phyloP scores from a whole-genome alignment of 805 yeast species.

The Debaryomyces prosopidis region DNA sequence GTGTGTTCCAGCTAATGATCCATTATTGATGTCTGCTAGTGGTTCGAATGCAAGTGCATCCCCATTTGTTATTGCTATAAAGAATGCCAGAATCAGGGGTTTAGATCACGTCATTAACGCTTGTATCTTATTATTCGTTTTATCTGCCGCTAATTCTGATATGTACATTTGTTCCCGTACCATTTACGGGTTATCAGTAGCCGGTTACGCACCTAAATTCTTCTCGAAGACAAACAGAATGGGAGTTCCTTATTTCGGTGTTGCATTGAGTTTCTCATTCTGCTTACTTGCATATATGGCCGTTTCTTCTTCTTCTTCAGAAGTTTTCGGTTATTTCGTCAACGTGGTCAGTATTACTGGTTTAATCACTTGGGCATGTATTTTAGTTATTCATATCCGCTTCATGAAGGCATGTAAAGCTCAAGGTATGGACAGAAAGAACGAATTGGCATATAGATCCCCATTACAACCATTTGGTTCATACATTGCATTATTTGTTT shows the following conservation, averaged over 20 bases:
- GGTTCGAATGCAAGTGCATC: conserved; percentile 69
- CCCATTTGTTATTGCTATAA: conserved; percentile 83
- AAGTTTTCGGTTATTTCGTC: conserved; percentile 67
- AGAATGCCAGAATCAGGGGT: conserved; percentile 60
- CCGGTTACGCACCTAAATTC: conserved; percentile 71
- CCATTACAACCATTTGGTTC: conserved; percentile 73
- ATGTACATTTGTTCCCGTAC: conserved; percentile 77
- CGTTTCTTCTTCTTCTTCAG: conserved; percentile 54
- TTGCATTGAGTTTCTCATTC: conserved; percentile 52
- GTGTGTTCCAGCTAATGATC: conserved; percentile 63
- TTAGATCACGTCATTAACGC: conserved; percentile 78
- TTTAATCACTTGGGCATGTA: conserved; percentile 72
- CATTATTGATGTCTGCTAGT: conserved; percentile 49
- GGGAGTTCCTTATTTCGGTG: conserved; percentile 71
- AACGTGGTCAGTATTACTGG: conserved; percentile 78
- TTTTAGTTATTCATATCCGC: conserved; percentile 64
- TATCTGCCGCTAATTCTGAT: conserved; percentile 82
- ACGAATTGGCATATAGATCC: conserved; percentile 56
- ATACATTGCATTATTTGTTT: conserved; percentile 54
- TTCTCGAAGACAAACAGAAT: conserved; percentile 62
- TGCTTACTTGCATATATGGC: conserved; percentile 72
- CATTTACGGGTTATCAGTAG: conserved; percentile 67
- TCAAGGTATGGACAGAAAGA: conserved; percentile 62
- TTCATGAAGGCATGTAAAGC: conserved; percentile 59
- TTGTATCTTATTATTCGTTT: conserved; percentile 71